These are phyloP conservation scores for Rhododendron simsii DNA, from an alignment of 148 eudicot species.

Conservation along the genomic window DNA sequence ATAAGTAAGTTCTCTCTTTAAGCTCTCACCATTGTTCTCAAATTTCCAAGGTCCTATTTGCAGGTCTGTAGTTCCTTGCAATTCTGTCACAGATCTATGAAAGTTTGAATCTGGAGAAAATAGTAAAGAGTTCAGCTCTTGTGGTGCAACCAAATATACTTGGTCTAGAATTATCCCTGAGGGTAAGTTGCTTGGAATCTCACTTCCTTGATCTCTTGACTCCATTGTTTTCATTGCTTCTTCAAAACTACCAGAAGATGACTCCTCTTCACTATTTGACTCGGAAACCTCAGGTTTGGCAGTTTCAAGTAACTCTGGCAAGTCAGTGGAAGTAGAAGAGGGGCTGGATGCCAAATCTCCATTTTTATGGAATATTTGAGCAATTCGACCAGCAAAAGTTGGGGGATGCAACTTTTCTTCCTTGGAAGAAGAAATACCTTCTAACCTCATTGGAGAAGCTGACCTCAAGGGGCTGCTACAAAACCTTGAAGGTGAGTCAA, in stretches of 20 bases:
- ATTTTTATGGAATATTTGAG: constrained; percentile 45
- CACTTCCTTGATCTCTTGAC: constrained; percentile 43
- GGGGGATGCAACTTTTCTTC: constrained; percentile 40
- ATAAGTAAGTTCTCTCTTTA: constrained; percentile 60
- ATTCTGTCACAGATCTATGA: constrained; percentile 36
- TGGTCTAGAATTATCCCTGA: constrained; percentile 75
- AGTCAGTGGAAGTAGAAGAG: constrained; percentile 16
- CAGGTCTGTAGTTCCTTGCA: constrained; percentile 57
- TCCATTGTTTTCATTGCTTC: constrained; percentile 56
- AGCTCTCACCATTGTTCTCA: constrained; percentile 38
- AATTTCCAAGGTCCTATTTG: constrained; percentile 63
- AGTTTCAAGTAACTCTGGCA: constrained; percentile 37
- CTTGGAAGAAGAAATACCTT: constrained; percentile 32
- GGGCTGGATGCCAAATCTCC: constrained; percentile 24
- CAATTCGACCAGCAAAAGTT: constrained; percentile 34
- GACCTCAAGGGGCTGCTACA: constrained; percentile 31
- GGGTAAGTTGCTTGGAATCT: constrained; percentile 61
- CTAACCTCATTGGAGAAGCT: constrained; percentile 44
- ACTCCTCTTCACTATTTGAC: constrained; percentile 33
- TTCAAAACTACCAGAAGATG: constrained; percentile 43
- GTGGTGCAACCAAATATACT: constrained; percentile 45
- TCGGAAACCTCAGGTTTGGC: constrained; percentile 30
- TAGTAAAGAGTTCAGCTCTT: constrained; percentile 56
- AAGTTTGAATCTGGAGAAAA: constrained; percentile 77
- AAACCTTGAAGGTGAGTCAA: constrained; percentile 41